These are phyloP conservation scores for Penicillium sp. DNA, from an alignment of 2,329 filamentous ascomycete species.

Conservation along the genomic window DNA sequence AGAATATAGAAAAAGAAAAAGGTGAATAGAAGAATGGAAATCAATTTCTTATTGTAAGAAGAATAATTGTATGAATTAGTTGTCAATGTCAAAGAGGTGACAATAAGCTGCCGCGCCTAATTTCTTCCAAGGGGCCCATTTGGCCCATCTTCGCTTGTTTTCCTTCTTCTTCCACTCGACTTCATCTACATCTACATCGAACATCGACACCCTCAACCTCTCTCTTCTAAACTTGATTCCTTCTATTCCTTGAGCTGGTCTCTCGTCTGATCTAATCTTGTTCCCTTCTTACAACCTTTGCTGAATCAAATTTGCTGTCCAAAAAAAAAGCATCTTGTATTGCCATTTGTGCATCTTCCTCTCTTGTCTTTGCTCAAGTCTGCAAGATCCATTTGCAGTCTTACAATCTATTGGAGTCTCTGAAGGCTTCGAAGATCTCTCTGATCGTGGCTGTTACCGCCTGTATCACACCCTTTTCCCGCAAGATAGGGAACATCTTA, in stretches of 20 bases:
- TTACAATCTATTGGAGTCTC: neutral
- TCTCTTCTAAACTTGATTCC: neutral
- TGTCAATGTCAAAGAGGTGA: neutral
- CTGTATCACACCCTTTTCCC: slow-evolving; percentile 1
- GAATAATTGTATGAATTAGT: neutral
- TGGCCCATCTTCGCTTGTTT: slow-evolving; percentile 9
- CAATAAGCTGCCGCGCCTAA: slow-evolving; percentile 11
- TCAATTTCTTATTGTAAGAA: neutral
- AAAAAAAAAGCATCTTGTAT: neutral
- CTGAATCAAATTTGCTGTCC: neutral
- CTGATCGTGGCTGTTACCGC: neutral
- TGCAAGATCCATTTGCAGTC: neutral
- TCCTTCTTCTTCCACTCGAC: slow-evolving; percentile 2
- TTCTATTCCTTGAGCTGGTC: neutral
- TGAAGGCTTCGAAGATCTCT: neutral
- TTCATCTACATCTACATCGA: neutral
- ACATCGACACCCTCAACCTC: neutral
- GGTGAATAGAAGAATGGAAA: neutral
- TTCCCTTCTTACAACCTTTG: neutral
- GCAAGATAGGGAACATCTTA: neutral
- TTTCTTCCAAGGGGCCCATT: slow-evolving; percentile 10
- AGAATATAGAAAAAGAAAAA: neutral
- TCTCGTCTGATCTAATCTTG: neutral
- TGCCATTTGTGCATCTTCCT: neutral
- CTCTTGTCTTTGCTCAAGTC: neutral